Evolutionary conservation across 768 basidiomycete genomes (phyloP), one percentile per base, ranked within the genome.

Genomic region (Pisolithus microcarpus): DNA sequence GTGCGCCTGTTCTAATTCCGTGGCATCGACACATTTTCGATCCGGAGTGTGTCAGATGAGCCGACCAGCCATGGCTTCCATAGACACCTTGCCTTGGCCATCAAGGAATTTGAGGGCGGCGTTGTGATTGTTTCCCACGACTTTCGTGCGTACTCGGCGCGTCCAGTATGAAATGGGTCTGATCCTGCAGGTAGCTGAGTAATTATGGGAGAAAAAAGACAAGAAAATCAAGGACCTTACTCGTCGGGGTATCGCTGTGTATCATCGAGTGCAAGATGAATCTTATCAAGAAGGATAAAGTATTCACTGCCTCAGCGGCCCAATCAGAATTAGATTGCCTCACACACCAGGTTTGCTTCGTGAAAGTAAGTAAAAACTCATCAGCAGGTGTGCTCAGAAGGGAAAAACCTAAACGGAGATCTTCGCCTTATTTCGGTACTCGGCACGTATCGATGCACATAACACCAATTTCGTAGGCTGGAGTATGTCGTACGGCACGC

Each of bases 111-210:
- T 68, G 87, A 90, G 63, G 96, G 96, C 53, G 95, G 96, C 61
- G 96, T 98, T 38, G 96, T 98, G 59, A 97, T 99, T 65, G 96
- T 99, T 56, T 97, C 94, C 43, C 96, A 98, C 75, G 94, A 99
- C 71, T 99, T 98, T 87, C 89, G 94, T 90, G 60, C 58, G 86
- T 80, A 23, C 51, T 47, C 11, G 15, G 52, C 52, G 49, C 49
- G 36, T 49, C 39, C 39, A 47, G 48, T 37, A 51, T 48, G 38
- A 39, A 16, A 52, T 59, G 90, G 88, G 89, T 61, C 82, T 98
- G 57, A 97, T 98, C 70, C 87, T 86, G 46, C 94, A 98, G 73
- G 95, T 99, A 36, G 96, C 95, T 38, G 90, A 98, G 65, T 94
- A 98, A 67, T 82, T 99, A 8, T 98, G 96, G 96, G 96, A 99